Base-by-base conservation (phyloP, 2,329 filamentous ascomycete genomes). In the Xylaria sp. region DNA sequence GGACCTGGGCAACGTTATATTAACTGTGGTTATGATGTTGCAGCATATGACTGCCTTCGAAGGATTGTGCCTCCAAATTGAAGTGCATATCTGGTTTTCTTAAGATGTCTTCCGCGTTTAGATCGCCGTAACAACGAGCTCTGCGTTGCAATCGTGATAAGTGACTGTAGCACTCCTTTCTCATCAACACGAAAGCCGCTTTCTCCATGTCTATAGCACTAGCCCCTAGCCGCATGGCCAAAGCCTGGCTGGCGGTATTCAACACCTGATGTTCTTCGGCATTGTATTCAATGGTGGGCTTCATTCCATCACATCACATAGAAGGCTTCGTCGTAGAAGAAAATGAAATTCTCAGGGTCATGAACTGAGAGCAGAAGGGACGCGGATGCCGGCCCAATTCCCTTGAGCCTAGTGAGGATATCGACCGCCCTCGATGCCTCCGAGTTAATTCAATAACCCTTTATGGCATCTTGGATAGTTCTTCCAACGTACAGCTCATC, bases 321-420 rank as follows among this genome's bases (percentile, higher is more conserved):
- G 66, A 86, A 93, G 2, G 87, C 79, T 71, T 94, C 90, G 66
- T 95, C 91, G 2, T 86, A 89, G 72, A 93, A 93, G 76, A 93
- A 93, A 1, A 89, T 80, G 44, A 86, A 77, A 11, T 73, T 71
- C 0, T 76, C 70, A 0, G 86, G 80, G 55, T 85, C 79, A 59
- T 85, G 81, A 4, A 88, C 82, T 4, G 86, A 82, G 2, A 94
- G 78, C 1, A 93, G 73, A 26, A 94, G 80, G 1, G 88, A 90
- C 0, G 89, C 90, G 0, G 90, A 93, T 7, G 90, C 90, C 1
- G 90, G 89, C 0, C 90, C 90, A 57, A 95, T 84, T 29, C 90
- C 90, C 59, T 79, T 86, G n/a, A 94, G 75, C 50, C 77, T 77
- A 1, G 77, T 78, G 9, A 92, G 75, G 1, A 73, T 71, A 2